These are phyloP conservation scores for Brassica hybrid DNA, from an alignment of 441 rosid species.

Conservation along the genomic window DNA sequence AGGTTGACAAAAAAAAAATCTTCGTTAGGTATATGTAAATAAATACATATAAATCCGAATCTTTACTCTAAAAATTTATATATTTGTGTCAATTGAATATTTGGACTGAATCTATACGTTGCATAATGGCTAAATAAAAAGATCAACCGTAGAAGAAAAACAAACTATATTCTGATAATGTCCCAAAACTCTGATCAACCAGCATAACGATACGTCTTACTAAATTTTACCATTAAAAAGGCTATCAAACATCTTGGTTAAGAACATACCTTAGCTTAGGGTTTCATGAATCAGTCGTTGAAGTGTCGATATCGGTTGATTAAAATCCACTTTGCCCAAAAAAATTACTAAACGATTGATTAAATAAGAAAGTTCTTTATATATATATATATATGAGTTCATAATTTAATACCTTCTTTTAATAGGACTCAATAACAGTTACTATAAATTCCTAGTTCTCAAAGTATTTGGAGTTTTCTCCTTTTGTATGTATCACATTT, in stretches of 20 bases:
- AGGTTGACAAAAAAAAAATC: no score
- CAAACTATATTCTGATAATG: not conserved
- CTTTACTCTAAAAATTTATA: no score
- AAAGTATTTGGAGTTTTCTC: not conserved
- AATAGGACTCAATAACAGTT: not conserved
- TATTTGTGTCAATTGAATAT: no score
- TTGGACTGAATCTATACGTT: not conserved
- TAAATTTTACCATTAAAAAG: not conserved
- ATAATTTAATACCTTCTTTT: not conserved
- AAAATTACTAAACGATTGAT: not conserved
- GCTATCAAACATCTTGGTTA: not conserved
- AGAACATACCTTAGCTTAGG: slow-evolving; percentile 2
- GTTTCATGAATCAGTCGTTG: slow-evolving; percentile 8
- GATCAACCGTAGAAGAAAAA: not conserved
- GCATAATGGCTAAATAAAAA: not conserved
- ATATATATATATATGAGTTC: not conserved
- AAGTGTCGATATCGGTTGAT: slow-evolving; percentile 19
- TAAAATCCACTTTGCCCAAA: slow-evolving; percentile 17
- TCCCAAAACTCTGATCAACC: not conserved
- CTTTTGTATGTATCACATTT: not conserved
- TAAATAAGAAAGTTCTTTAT: slow-evolving; percentile 10
- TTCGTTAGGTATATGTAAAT: no score
- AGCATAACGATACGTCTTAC: not conserved
- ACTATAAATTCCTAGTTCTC: slow-evolving; percentile 11
- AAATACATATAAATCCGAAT: no score